A percentile compares a stretch with the other conserved stretches of the same genome.
phyloP scores from a whole-genome alignment of 2,329 filamentous ascomycete species.

The Fusarium chaquense region DNA sequence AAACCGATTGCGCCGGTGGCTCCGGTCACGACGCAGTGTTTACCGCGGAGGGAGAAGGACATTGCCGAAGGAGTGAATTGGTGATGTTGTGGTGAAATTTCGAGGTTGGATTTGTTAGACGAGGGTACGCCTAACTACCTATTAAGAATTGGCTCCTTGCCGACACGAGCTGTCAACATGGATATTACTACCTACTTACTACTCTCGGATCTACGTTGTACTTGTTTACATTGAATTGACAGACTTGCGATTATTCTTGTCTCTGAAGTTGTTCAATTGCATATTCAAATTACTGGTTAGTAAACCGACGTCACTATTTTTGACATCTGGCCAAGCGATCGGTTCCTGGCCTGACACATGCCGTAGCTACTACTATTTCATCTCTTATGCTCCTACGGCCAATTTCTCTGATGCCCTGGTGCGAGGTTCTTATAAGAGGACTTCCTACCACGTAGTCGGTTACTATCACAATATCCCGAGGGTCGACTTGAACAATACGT shows the following conservation, averaged over 20 bases:
- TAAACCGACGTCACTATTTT: constrained; percentile 20
- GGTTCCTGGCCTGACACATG: constrained; percentile 34
- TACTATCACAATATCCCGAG: neutral
- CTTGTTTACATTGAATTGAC: neutral
- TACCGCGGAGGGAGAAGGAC: constrained; percentile 57
- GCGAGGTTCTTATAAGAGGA: neutral
- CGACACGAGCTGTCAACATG: neutral
- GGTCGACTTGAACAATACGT: neutral
- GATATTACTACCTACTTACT: too few relatives aligned
- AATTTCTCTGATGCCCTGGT: too few relatives aligned
- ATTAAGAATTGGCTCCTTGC: neutral
- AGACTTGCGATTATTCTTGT: neutral
- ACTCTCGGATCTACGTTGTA: too few relatives aligned
- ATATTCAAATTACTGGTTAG: neutral
- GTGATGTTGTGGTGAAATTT: constrained; percentile 18
- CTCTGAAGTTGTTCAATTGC: neutral
- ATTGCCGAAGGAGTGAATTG: constrained; percentile 30
- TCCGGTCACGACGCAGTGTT: constrained; percentile 73
- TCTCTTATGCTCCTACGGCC: too few relatives aligned
- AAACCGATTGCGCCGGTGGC: constrained; percentile 78
- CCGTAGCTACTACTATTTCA: neutral
- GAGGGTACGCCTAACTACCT: neutral
- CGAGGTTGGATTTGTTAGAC: constrained; percentile 8
- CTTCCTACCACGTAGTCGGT: neutral
- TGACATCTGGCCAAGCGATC: constrained; percentile 17